A percentile compares a stretch with the other conserved stretches of the same genome.
phyloP scores from a whole-genome alignment of 192 early-diverging fungal genomes.

The Helicostylum pulchrum region DNA sequence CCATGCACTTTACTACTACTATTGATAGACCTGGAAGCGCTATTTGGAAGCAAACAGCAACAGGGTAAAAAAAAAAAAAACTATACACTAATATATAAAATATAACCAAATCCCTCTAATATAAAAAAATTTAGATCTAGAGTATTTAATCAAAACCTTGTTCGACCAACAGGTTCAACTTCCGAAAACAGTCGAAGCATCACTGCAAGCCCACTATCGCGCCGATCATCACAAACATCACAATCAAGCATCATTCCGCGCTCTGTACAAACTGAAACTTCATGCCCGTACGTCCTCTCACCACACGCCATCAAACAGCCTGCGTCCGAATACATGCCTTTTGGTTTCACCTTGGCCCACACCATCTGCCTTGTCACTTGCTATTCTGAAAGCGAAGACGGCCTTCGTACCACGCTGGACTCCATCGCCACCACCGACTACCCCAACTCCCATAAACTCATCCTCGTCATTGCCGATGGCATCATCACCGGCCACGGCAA shows the following conservation, averaged over 20 bases:
- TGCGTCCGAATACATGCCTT: conserved; percentile 44
- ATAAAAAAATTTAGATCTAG: too few species aligned
- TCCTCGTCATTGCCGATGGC: conserved; percentile 78
- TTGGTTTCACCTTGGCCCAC: conserved; percentile 52
- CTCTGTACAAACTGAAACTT: neutral
- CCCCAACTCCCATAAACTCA: conserved; percentile 73
- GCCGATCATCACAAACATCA: conserved; percentile 23
- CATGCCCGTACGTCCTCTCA: conserved; percentile 36
- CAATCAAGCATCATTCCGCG: neutral
- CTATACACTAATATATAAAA: too few species aligned
- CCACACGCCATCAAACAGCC: conserved; percentile 39
- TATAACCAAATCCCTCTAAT: too few species aligned
- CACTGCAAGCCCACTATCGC: conserved; percentile 12
- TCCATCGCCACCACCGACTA: conserved; percentile 76
- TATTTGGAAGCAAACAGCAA: conserved; percentile 25
- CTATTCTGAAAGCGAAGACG: conserved; percentile 74
- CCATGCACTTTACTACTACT: conserved; percentile 24
- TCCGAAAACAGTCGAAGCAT: conserved; percentile 8
- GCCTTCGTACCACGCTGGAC: conserved; percentile 72
- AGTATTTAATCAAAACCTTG: neutral
- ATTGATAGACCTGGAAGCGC: conserved; percentile 20
- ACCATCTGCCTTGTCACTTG: conserved; percentile 75
- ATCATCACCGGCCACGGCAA: conserved; percentile 77
- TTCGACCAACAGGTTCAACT: neutral
- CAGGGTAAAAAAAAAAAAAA: too few species aligned